Percentiles rank a stretch among this genome's conserved stretches.
Evolutionary conservation across 2,329 filamentous ascomycete species (phyloP).

Genomic region (Dothistroma septosporum): DNA sequence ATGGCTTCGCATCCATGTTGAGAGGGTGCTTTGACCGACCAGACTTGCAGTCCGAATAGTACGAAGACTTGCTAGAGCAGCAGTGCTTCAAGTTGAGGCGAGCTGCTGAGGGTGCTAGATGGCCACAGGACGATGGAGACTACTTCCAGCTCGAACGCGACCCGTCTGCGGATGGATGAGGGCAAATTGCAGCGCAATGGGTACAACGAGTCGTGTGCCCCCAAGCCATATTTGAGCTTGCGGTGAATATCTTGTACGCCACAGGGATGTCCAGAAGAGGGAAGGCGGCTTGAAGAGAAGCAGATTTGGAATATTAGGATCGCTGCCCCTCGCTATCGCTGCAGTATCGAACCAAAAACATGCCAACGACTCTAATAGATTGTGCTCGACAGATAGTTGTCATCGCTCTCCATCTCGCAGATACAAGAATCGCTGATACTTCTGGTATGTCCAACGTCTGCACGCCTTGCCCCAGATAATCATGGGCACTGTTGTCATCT

Average conservation of each 20-base stretch:
- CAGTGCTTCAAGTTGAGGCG: not conserved
- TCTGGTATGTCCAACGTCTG: slow-evolving; percentile 44
- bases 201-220: no score
- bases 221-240: no score
- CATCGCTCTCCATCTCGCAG: slow-evolving; percentile 25
- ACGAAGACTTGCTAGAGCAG: slow-evolving; percentile 5
- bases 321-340: no score
- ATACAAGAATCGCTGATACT: slow-evolving; percentile 25
- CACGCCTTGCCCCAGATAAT: slow-evolving; percentile 51
- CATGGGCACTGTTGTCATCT: slow-evolving; percentile 53
- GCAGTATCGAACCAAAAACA: no score
- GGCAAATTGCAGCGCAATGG: no score
- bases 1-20: not conserved
- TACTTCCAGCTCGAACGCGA: not conserved
- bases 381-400: not conserved
- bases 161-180: no score
- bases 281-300: no score
- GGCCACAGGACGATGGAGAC: not conserved
- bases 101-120: not conserved
- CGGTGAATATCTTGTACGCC: no score
- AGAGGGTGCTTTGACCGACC: not conserved
- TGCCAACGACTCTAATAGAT: not conserved
- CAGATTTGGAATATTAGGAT: no score
- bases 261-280: no score
- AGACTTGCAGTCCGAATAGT: not conserved